Evolutionary conservation across 768 basidiomycete species (phyloP).

Genomic region (Kwoniella mangroviensis): DNA sequence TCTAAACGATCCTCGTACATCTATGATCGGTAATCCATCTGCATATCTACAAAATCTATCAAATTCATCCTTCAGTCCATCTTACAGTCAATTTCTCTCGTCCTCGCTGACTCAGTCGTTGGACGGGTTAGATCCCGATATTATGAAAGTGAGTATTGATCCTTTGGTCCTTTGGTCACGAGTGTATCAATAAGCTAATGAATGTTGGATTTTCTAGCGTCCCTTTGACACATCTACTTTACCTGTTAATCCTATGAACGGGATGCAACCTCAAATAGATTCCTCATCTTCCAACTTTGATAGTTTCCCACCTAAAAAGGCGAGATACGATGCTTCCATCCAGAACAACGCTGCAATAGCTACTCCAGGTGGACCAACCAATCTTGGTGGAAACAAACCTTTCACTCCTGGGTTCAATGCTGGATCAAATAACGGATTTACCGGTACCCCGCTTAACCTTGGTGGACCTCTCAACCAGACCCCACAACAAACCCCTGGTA

Average conservation of each 20-base stretch:
- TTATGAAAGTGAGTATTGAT: constrained; percentile 48
- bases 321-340: constrained; percentile 32
- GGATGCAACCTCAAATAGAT: constrained; percentile 40
- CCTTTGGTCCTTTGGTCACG: background rate
- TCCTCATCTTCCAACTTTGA: constrained; percentile 25
- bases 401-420: constrained; percentile 28
- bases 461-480: constrained; percentile 28
- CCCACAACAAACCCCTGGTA: constrained; percentile 25
- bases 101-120: constrained; percentile 27
- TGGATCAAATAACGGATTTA: constrained; percentile 10
- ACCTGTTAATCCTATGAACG: constrained; percentile 45
- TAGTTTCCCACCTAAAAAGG: constrained; percentile 38
- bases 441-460: constrained; percentile 25
- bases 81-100: constrained; percentile 28
- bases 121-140: constrained; percentile 39
- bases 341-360: background rate
- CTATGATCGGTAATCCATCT: constrained; percentile 12
- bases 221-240: constrained; percentile 43
- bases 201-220: constrained; percentile 26
- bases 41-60: constrained; percentile 13
- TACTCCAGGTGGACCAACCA: constrained; percentile 17
- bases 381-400: constrained; percentile 19
- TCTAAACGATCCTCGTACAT: constrained; percentile 12
- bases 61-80: constrained; percentile 22
- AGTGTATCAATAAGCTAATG: background rate